Evolutionary conservation across 306 rosid genomes (phyloP).

Genomic region (Malus domestica): ASM211411v1 NC_041799.1:32916501-32917000

Average conservation of each 20-base stretch:
- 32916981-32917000: conserved; percentile 26
- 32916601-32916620: conserved; percentile 1
- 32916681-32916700: conserved; percentile 42
- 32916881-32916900: conserved; percentile 33
- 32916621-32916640: neutral
- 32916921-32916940: conserved; percentile 38
- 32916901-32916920: conserved; percentile 66
- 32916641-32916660: neutral
- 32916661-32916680: conserved; percentile 43
- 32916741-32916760: conserved; percentile 49
- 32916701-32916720: conserved; percentile 14
- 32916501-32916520: neutral
- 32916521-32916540: neutral
- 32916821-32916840: conserved; percentile 33
- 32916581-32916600: conserved; percentile 29
- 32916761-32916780: conserved; percentile 72
- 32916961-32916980: conserved; percentile 40
- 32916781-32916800: conserved; percentile 56
- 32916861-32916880: conserved; percentile 25
- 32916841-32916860: conserved; percentile 37
- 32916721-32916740: conserved; percentile 38
- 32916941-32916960: conserved; percentile 72
- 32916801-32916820: conserved; percentile 30
- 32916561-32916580: conserved; percentile 58
- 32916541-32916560: conserved; percentile 24